phyloP scores from a whole-genome alignment of 106 monocot species.

The Apostasia ramifera region DNA sequence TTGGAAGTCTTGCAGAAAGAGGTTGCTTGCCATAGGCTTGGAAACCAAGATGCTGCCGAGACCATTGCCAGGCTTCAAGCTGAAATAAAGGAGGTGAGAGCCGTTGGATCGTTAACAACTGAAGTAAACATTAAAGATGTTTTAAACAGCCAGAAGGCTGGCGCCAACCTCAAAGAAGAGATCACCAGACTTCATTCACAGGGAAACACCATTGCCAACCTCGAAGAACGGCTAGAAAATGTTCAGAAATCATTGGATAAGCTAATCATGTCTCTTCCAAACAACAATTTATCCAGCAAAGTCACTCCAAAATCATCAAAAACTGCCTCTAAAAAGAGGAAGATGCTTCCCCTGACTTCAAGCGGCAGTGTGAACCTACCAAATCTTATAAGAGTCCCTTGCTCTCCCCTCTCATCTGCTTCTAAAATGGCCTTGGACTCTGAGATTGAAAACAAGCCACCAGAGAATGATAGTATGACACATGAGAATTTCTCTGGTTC shows the following conservation, averaged over 20 bases:
- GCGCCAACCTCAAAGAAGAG: slow-evolving; percentile 80
- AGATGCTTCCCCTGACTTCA: slow-evolving; percentile 49
- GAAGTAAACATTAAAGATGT: slow-evolving; percentile 21
- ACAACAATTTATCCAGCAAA: slow-evolving; percentile 16
- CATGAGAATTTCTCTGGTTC: slow-evolving; percentile 23
- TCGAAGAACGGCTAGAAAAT: slow-evolving; percentile 84
- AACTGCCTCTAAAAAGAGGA: slow-evolving; percentile 51
- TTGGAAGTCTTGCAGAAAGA: slow-evolving; percentile 95
- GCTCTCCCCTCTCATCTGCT: slow-evolving; percentile 74
- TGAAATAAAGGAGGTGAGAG: slow-evolving; percentile 73
- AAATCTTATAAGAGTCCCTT: slow-evolving; percentile 67
- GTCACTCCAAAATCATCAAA: slow-evolving; percentile 40
- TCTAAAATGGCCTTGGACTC: slow-evolving; percentile 29
- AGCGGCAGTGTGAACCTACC: slow-evolving; percentile 42
- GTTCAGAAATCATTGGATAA: slow-evolving; percentile 91
- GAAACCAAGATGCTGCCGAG: slow-evolving; percentile 88
- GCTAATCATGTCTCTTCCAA: slow-evolving; percentile 77
- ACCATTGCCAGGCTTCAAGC: slow-evolving; percentile 93
- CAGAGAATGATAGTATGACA: slow-evolving; percentile 23
- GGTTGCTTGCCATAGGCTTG: slow-evolving; percentile 78
- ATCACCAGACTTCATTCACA: slow-evolving; percentile 82
- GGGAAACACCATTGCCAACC: slow-evolving; percentile 67
- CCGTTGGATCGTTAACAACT: slow-evolving; percentile 49
- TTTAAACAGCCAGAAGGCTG: slow-evolving; percentile 11
- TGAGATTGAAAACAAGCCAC: slow-evolving; percentile 68